Base-by-base conservation (phyloP, 768 basidiomycete species). In the Phlegmacium glaucopus region DNA sequence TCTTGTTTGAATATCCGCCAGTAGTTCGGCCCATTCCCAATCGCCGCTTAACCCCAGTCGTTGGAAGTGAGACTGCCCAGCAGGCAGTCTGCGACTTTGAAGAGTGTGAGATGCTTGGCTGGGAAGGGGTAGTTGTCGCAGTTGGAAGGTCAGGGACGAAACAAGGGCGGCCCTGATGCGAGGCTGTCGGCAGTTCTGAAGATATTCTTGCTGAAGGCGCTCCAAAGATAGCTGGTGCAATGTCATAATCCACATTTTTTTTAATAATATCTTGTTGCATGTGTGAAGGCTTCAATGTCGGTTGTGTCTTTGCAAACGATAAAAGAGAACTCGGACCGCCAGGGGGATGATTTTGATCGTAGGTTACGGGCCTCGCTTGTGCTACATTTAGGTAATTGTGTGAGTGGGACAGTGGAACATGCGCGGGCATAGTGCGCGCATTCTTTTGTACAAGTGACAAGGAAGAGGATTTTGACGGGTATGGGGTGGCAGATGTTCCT, bases 1-100 rank as follows among this genome's bases (percentile, higher is more conserved):
- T 85, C 64, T 85, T 87, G 62, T 85, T 87, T 17, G 77, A 55
- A 58, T 85, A 85, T 4, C 79, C 77, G 18, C 53, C 63, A 6
- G 61, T 63, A 4, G 62, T 61, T 54, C 78, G 69, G 13, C 80
- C 81, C 82, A 85, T 83, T 0, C 85, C 85, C 44, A 85, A 65
- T 37, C 82, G 71, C 48, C 82, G 72, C 55, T 84, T 85, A 13
- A 61, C 61, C 26, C 73, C 75, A 40, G 48, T 37, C 28, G 41
- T 38, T 39, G 55, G 42, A 44, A 47, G 44, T 25, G 22, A 22
- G 22, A 38, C 41, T 30, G 57, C 37, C 37, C 50, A 47, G 50
- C 44, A 36, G 11, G 29, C 39, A 32, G 38, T 26, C 38, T 44
- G 42, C 22, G 46, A 17, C 44, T 25, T 30, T 28, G 22, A 44